Base-by-base conservation (phyloP, 1,139 yeast species). In the Debaryomyces sp. region DNA sequence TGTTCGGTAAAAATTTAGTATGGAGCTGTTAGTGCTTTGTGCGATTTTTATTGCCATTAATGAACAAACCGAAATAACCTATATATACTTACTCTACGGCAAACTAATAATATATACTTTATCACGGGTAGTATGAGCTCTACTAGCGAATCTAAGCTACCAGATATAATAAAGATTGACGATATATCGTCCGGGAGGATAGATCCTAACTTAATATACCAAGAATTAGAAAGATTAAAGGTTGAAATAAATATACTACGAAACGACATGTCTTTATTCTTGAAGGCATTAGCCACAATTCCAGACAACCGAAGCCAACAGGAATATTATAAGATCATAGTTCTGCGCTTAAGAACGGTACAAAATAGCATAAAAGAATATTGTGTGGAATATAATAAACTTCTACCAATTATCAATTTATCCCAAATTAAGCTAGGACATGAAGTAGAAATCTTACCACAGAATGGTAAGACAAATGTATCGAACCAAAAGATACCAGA, bases 361-460 rank as follows among this genome's bases (percentile, higher is more conserved):
- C 77, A 73, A 52, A 55, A 52, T 12, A 68, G 71, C 46, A 76
- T 79, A 33, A 69, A 68, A 39, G 74, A 70, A 6, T 80, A 79
- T 50, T 73, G 78, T 53, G 64, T 57, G 4, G 70, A 77, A 48
- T 80, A 79, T 56, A 75, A 73, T 50, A 67, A 73, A 51, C 60
- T 79, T 17, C 62, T 78, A 3, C 84, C 84, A 2, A 70, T 80
- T 33, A 77, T 81, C 38, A 73, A 79, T 51, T 68, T 77, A 53
- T 73, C 83, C 1, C 84, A 80, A 56, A 72, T 77, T 36, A 77
- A 75, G 51, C 62, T 76, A 46, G 81, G 80, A 1, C 75, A 75
- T 48, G 80, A 75, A 37, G 78, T 71, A 24, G 81, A 76, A 53
- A 64, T 60, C 3, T 60, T 63, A 26, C 68, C 70, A 3, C 45